Evolutionary conservation across 169 alveolate species (phyloP).

Genomic region (Eimeria sp.): DNA sequence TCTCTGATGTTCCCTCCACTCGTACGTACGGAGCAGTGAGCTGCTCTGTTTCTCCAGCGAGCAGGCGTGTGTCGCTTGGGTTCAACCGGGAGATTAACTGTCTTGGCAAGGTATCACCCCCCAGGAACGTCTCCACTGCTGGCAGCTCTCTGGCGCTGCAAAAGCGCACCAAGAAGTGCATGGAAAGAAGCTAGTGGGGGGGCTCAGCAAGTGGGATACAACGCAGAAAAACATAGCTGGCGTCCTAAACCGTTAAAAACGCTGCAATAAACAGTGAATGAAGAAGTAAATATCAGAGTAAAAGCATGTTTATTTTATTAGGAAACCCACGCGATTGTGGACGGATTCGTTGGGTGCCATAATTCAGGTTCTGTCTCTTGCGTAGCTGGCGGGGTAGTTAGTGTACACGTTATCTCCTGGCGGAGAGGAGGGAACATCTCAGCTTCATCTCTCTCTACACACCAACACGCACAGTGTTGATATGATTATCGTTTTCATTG

Average conservation of each 20-base stretch:
- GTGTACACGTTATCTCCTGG: constrained; percentile 59
- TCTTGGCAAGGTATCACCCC: constrained; percentile 59
- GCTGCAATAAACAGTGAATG: neutral
- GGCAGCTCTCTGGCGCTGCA: constrained; percentile 60
- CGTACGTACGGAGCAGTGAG: constrained; percentile 54
- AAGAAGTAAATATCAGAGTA: neutral
- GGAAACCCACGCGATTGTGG: constrained; percentile 54
- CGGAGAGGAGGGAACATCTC: constrained; percentile 51
- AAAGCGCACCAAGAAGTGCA: neutral
- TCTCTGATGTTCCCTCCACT: constrained; percentile 75
- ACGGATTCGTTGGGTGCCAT: constrained; percentile 63
- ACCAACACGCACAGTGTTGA: neutral
- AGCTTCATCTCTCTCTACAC: constrained; percentile 42
- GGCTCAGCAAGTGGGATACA: neutral
- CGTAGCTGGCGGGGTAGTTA: constrained; percentile 38
- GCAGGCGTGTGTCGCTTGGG: constrained; percentile 69
- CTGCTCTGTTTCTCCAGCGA: constrained; percentile 74
- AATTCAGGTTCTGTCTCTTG: constrained; percentile 72
- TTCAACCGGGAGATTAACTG: constrained; percentile 58
- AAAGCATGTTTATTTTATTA: neutral
- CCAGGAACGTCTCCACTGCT: constrained; percentile 20
- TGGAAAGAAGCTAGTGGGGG: neutral
- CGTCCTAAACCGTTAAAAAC: neutral
- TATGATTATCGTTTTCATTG: neutral
- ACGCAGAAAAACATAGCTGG: neutral